Percentiles rank a stretch among this genome's conserved stretches.
These are phyloP conservation scores for Kodamaea arcana DNA, from an alignment of 1,139 yeast species.

Conservation along the genomic window DNA sequence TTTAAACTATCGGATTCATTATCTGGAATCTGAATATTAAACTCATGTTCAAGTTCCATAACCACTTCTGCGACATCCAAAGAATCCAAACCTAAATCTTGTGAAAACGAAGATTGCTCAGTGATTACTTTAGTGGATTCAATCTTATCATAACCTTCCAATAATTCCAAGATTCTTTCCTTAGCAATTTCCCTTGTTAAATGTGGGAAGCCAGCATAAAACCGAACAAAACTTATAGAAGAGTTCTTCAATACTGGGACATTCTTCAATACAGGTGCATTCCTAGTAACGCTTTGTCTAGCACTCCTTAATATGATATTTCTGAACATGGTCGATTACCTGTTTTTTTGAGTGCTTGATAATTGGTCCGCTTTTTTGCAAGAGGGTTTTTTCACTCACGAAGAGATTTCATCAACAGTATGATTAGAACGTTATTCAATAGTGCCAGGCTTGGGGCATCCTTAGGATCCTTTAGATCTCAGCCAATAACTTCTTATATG, in stretches of 20 bases:
- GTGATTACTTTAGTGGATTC: slow-evolving; percentile 46
- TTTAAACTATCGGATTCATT: slow-evolving; percentile 79
- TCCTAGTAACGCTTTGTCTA: slow-evolving; percentile 13
- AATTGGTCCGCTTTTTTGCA: background rate
- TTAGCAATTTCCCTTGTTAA: slow-evolving; percentile 68
- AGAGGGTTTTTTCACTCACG: background rate
- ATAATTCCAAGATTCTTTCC: slow-evolving; percentile 71
- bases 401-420: slow-evolving; percentile 3
- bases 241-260: too few species aligned
- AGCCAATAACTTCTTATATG: slow-evolving; percentile 9
- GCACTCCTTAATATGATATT: slow-evolving; percentile 23
- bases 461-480: background rate
- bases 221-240: slow-evolving; percentile 28
- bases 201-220: slow-evolving; percentile 61
- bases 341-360: slow-evolving; percentile 9
- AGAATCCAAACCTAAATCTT: slow-evolving; percentile 81
- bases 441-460: slow-evolving; percentile 6
- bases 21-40: slow-evolving; percentile 78
- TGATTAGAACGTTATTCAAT: slow-evolving; percentile 14
- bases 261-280: too few species aligned
- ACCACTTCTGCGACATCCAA: slow-evolving; percentile 86
- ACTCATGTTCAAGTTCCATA: slow-evolving; percentile 85
- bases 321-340: slow-evolving; percentile 27
- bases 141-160: slow-evolving; percentile 77
- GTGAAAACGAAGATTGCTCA: slow-evolving; percentile 58